Base-by-base conservation (phyloP, 2,329 filamentous ascomycete genomes). In the Sporothrix brunneoviolacea region DNA sequence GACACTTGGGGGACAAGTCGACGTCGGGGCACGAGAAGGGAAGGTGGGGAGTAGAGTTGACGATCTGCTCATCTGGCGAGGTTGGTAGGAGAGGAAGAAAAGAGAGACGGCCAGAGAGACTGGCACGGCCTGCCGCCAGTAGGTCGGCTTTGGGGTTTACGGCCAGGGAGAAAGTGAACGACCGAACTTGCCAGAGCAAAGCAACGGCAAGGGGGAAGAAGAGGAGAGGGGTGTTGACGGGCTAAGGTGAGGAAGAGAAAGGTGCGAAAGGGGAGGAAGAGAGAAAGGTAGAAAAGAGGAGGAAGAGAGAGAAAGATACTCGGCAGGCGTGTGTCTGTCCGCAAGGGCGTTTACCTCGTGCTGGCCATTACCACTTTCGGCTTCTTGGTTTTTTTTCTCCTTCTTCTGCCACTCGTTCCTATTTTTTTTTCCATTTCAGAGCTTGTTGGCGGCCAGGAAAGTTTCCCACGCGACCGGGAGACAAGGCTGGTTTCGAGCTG, bases 401-500 rank as follows among this genome's bases (percentile, higher is more conserved):
- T 19, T 30, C 8, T 33, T 37, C n/a, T 38, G 15, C 27, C 21
- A 6, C 15, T n/a, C 32, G 2, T 22, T 15, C 43, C 22, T 16
- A 2, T 10, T 44, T 21, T 18, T 39, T 36, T 45, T 16, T 21
- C 32, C 15, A n/a, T 37, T 38, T 37, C 13, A 27, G 24, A 37
- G 33, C 22, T n/a, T 28, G 43, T 21, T 46, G 43, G 43, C 43
- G 22, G 33, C 33, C 18, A 44, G 24, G 19, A 32, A 21, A 32
- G 9, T 18, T 40, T 51, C 42, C 49, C 49, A 51, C 49, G 49
- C 49, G 49, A 51, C 37, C 30, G 36, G 42, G 42, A 51, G 24
- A 47, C 49, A 51, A 51, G 49, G 49, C 49, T 51, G 42, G 49
- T 51, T 51, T 51, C 37, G 48, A 51, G 43, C 42, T 51, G 36